Evolutionary conservation across 164 flowering plant species (phyloP).

Genomic region (Magnolia sinica): DNA sequence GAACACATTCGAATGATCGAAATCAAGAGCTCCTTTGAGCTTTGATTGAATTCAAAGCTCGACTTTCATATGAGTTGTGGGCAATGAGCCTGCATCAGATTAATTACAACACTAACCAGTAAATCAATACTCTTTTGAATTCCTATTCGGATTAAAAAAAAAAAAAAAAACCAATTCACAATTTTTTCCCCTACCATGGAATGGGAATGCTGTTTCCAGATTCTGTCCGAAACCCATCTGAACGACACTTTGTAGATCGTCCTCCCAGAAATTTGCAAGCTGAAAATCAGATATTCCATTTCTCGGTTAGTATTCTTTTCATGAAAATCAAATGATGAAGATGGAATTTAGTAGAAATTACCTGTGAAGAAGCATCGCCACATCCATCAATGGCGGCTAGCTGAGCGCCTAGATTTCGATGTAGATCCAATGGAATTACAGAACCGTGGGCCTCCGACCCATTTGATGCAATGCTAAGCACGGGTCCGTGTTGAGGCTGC

Average conservation of each 20-base stretch:
- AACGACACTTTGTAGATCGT: constrained; percentile 80
- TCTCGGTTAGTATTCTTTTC: neutral
- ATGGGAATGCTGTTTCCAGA: constrained; percentile 19
- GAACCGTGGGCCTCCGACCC: constrained; percentile 33
- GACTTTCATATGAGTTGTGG: constrained; percentile 60
- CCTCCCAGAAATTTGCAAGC: constrained; percentile 62
- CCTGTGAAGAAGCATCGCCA: constrained; percentile 50
- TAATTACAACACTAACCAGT: neutral
- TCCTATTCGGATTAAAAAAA: neutral
- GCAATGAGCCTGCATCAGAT: constrained; percentile 44
- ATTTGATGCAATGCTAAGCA: constrained; percentile 28
- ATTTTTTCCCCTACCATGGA: neutral
- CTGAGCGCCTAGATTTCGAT: constrained; percentile 36
- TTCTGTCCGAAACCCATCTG: constrained; percentile 78
- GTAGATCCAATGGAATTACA: constrained; percentile 23
- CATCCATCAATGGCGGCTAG: constrained; percentile 43
- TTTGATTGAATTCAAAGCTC: constrained; percentile 43
- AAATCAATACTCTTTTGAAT: neutral
- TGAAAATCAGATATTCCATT: constrained; percentile 20
- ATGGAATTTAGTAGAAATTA: constrained; percentile 16
- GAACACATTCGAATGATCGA: neutral
- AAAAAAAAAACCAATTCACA: neutral
- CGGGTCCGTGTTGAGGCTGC: constrained; percentile 38
- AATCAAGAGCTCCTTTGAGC: constrained; percentile 11
- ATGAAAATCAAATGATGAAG: neutral